Evolutionary conservation across 1,284 basidiomycete genomes (phyloP), one percentile per base, ranked within the genome.

Genomic region (Cryptococcus sp.): DNA sequence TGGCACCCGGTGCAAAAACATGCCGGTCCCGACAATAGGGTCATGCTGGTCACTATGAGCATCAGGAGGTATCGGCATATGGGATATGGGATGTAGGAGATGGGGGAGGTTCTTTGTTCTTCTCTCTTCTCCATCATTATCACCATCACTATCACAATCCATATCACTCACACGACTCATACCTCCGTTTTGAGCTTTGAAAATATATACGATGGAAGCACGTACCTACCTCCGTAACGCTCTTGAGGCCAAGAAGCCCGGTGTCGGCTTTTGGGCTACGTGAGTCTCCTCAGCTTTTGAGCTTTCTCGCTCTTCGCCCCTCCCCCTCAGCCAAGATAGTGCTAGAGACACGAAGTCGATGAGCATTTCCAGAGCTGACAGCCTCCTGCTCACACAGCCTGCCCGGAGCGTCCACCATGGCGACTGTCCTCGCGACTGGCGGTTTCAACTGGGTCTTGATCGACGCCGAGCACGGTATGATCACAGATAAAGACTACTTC

Each of bases 251-350:
- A 78, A 81, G 56, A 82, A 81, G 61, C 80, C 84, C n/a, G 86
- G 87, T 3, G 85, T 88, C 61, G 87, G 88, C 6, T 84, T 84
- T n/a, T 89, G 87, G 87, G 76, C 88, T 40, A 87, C 85, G 27
- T 75, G 57, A 61, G 71, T 70, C 16, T 6, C 27, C 17, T 27
- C 15, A 17, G 16, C 38, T 23, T 39, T 49, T 20, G 7, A 17
- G 16, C 38, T 23, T 39, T 49, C 16, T 38, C 27, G 5, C 27
- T 31, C 46, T 27, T 4, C 5, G n/a, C 19, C 10, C 11, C 17
- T 2, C 6, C 25, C 38, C 52, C 19, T 25, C 48, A n/a, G 16
- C 20, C 47, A 48, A 23, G 25, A 22, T 16, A 48, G 5, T n/a
- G n/a, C n/a, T n/a, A n/a, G 22, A 5, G 46, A 47, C 22, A 23